Percentiles rank a stretch among this genome's conserved stretches.
These are phyloP conservation scores for Trichoderma harzianum DNA, from an alignment of 2,329 filamentous ascomycete species.

Conservation along the genomic window DNA sequence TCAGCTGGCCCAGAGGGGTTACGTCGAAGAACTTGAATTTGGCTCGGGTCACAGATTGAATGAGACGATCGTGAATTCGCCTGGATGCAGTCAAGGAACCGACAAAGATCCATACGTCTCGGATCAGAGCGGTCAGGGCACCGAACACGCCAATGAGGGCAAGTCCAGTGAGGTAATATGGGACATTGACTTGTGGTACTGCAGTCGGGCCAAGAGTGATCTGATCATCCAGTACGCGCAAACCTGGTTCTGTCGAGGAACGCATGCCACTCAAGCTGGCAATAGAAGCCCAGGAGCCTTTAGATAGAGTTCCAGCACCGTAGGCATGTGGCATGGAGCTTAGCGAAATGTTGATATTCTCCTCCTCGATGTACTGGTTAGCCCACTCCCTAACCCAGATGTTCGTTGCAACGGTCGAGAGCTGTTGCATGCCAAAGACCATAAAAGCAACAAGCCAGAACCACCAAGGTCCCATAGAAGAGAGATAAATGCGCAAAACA, in stretches of 20 bases:
- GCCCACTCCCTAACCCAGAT: constrained; percentile 96
- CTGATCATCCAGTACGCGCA: constrained; percentile 17
- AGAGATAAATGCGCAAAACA: constrained; percentile 81
- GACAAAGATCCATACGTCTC: constrained; percentile 87
- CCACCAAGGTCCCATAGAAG: constrained; percentile 92
- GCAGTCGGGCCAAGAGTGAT: constrained; percentile 25
- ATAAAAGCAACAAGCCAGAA: constrained; percentile 79
- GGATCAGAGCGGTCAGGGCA: constrained; percentile 74
- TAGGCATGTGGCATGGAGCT: constrained; percentile 26
- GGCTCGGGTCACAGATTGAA: constrained; percentile 76
- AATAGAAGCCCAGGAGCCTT: constrained; percentile 36
- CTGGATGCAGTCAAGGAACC: constrained; percentile 86
- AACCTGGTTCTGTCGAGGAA: background rate
- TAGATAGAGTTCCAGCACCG: constrained; percentile 28
- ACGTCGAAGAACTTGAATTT: constrained; percentile 98
- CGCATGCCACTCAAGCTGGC: constrained; percentile 34
- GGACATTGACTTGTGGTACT: constrained; percentile 64
- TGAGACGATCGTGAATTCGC: constrained; percentile 74
- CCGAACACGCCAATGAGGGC: constrained; percentile 74
- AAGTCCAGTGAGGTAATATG: constrained; percentile 82
- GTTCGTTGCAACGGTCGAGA: constrained; percentile 83
- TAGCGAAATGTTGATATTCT: constrained; percentile 24
- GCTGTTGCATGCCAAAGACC: constrained; percentile 78
- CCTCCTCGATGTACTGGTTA: constrained; percentile 70
- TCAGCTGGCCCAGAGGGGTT: constrained; percentile 90